A percentile compares a stretch with the other conserved stretches of the same genome.
These are phyloP conservation scores for Phytopythium sindhum DNA, from an alignment of 352 stramenopile species.

Conservation along the genomic window DNA sequence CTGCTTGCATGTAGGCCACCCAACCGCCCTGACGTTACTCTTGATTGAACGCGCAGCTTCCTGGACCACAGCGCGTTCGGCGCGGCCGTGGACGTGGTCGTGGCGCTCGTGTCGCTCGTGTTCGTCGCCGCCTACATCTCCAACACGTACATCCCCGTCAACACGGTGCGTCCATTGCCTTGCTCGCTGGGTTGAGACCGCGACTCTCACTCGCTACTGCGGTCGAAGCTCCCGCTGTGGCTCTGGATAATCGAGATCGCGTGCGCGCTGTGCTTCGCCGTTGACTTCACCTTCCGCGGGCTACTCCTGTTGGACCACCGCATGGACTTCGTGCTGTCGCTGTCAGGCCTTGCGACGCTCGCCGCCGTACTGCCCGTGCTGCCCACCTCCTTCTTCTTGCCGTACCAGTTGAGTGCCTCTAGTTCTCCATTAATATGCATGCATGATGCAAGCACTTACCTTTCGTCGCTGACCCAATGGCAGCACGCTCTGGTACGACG, in stretches of 20 bases:
- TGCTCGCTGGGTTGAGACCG: background rate
- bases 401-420: constrained; percentile 56
- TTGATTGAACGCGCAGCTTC: constrained; percentile 30
- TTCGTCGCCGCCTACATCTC: constrained; percentile 68
- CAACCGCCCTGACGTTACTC: background rate
- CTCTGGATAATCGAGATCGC: constrained; percentile 72
- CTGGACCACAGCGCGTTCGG: constrained; percentile 80
- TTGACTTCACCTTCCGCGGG: constrained; percentile 72
- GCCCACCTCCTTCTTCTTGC: constrained; percentile 67
- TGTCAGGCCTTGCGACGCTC: constrained; percentile 49
- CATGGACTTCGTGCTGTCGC: constrained; percentile 60
- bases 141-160: constrained; percentile 74
- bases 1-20: background rate
- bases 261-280: constrained; percentile 53
- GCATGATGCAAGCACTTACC: background rate
- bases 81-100: constrained; percentile 52
- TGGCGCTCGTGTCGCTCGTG: constrained; percentile 51
- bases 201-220: background rate
- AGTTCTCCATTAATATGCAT: constrained; percentile 5
- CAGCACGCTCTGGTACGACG: constrained; percentile 77
- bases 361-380: constrained; percentile 73
- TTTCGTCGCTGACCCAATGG: background rate
- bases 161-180: constrained; percentile 27
- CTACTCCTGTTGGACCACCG: constrained; percentile 69
- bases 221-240: constrained; percentile 48